Evolutionary conservation across 176 grass and related monocot species (phyloP).

Genomic region (Otatea glauca): DNA sequence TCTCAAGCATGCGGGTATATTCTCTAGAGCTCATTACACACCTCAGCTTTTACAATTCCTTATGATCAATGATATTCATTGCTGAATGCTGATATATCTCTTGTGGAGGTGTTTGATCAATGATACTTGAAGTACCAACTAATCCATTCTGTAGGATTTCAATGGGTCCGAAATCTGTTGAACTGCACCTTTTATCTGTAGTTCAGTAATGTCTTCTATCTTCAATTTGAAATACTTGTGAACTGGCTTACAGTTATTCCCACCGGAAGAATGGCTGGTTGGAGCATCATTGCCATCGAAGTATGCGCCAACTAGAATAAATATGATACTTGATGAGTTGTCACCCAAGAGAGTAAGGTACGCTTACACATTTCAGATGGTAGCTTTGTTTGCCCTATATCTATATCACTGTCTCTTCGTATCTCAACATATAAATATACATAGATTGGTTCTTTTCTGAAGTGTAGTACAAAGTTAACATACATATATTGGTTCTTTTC

Average conservation of each 20-base stretch:
- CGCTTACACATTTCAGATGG: conserved; percentile 8
- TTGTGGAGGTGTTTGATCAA: conserved; percentile 13
- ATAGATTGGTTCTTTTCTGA: background rate
- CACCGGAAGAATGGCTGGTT: conserved; percentile 94
- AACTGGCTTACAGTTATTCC: conserved; percentile 64
- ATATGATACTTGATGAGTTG: conserved; percentile 71
- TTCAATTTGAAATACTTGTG: conserved; percentile 29
- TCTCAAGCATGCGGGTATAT: conserved; percentile 78
- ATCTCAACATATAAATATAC: conserved; percentile 16
- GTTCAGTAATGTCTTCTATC: conserved; percentile 13
- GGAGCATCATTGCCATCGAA: conserved; percentile 63
- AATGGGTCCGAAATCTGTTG: background rate
- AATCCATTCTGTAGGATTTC: conserved; percentile 3
- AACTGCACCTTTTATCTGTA: background rate
- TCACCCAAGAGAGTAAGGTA: conserved; percentile 85
- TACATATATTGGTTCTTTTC: background rate
- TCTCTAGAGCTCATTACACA: conserved; percentile 28
- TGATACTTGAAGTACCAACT: background rate
- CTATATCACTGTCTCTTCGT: background rate
- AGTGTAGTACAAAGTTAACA: background rate
- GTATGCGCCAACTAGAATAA: conserved; percentile 74
- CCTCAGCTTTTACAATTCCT: conserved; percentile 16
- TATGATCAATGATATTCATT: conserved; percentile 26
- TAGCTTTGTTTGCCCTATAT: conserved; percentile 23
- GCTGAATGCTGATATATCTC: conserved; percentile 27